Base-by-base conservation (phyloP, 1,139 yeast genomes). In the Sugiyamaella japonica region DNA sequence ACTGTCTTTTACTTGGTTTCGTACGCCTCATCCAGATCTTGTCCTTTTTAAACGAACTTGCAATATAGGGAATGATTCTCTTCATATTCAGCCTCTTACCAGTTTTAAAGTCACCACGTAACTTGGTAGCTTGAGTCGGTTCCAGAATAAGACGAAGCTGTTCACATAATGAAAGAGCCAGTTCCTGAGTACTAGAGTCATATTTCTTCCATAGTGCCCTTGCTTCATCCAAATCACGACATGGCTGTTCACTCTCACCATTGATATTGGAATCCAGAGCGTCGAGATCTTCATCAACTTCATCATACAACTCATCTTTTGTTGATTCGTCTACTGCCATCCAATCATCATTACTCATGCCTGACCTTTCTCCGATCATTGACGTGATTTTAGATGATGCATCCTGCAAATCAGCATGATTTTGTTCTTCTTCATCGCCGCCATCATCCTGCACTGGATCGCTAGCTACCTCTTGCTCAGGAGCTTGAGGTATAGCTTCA, bases 21-120 rank as follows among this genome's bases (percentile, higher is more conserved):
- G 98, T 91, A 73, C 99, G 84, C 68, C 97, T 83, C 75, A 95
- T 79, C 99, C 99, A 95, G 59, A 95, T 95, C 76, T 95, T 95
- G 72, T 95, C 99, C 71, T 93, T 93, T 67, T 96, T 85, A 81
- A 90, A 95, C 67, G 91, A 97, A 48, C 96, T 88, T 1, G 99
- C 99, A 76, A 95, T 93, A 72, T 93, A 95, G 12, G 99, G 97
- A 66, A 95, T 93, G 63, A 95, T 95, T 63, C 98, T 79, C 77
- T 91, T 93, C 98, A 95, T 91, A 72, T 95, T 95, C 66, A 95
- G 80, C 62, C 99, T 79, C 71, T 95, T 95, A 70, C 99, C 99
- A 1, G 98, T 91, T 72, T 91, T 90, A 73, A 89, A 95, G 70
- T 95, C 99, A 65, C 99, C 99, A 61, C 83, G 84, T 56, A 95